Conservation (phyloP, 345 rosid genomes). For the Conringia planisiliqua region DNA sequence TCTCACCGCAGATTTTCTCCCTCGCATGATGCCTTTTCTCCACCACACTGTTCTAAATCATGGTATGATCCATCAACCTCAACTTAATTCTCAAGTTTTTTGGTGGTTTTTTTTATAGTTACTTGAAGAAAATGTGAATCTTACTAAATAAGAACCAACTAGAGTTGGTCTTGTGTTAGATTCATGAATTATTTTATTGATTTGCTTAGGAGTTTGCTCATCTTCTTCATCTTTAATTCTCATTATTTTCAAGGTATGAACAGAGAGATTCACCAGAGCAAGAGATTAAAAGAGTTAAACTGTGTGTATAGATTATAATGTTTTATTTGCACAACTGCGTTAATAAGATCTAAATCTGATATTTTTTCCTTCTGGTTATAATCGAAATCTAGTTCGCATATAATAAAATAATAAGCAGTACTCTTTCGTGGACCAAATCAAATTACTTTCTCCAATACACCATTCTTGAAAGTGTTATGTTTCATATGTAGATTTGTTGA, state of each 20-base stretch:
- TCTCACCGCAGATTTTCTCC: constrained; percentile 32
- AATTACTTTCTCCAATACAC: background rate
- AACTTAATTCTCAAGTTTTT: background rate
- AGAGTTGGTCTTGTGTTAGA: background rate
- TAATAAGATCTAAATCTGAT: constrained; percentile 27
- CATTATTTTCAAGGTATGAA: background rate
- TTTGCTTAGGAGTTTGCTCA: constrained; percentile 10
- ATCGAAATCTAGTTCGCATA: background rate
- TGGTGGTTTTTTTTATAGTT: background rate
- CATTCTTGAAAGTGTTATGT: constrained; percentile 2
- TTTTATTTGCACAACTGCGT: background rate
- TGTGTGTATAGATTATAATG: background rate
- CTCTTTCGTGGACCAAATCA: background rate
- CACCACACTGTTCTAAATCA: constrained; percentile 33
- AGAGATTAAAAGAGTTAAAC: background rate
- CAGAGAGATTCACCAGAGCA: background rate
- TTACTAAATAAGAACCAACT: background rate
- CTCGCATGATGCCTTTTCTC: constrained; percentile 40
- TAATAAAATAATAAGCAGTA: background rate
- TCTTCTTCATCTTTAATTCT: constrained; percentile 3
- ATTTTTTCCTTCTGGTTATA: background rate
- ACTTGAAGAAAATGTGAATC: constrained; percentile 1
- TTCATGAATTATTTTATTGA: background rate
- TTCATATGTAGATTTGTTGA: background rate
- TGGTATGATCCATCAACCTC: constrained; percentile 30